Evolutionary conservation across 192 early-diverging fungal genomes (phyloP).

Genomic region (Spizellomyces punctatus): DNA sequence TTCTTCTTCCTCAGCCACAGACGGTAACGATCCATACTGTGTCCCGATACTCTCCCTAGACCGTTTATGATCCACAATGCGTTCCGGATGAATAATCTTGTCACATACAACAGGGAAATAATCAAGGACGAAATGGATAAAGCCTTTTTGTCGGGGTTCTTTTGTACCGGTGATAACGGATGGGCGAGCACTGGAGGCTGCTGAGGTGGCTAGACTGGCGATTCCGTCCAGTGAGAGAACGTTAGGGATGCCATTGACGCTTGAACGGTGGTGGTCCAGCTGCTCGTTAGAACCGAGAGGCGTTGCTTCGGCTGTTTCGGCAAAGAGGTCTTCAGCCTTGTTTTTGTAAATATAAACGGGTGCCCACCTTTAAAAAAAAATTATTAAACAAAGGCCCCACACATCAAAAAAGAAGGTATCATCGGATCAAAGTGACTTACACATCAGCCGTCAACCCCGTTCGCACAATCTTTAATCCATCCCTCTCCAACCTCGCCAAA

Average conservation of each 20-base stretch:
- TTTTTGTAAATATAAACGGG: constrained; percentile 44
- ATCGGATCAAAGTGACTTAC: constrained; percentile 23
- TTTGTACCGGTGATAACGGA: neutral
- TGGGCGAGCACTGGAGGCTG: too few relatives aligned
- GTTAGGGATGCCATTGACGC: too few relatives aligned
- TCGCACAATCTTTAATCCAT: constrained; percentile 42
- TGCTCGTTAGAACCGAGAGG: neutral
- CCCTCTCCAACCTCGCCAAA: constrained; percentile 15
- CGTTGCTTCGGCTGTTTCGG: neutral
- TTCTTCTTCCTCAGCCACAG: neutral
- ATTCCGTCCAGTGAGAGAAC: too few relatives aligned
- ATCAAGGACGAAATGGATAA: constrained; percentile 41
- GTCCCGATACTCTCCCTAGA: neutral
- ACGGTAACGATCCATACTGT: too few relatives aligned
- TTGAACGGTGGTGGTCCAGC: too few relatives aligned
- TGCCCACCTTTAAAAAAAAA: constrained; percentile 28
- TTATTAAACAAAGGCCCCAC: constrained; percentile 9
- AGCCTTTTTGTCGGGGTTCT: constrained; percentile 36
- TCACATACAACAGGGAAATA: constrained; percentile 26
- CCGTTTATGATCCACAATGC: neutral
- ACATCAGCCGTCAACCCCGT: constrained; percentile 33
- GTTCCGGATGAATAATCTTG: constrained; percentile 26
- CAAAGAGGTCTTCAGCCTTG: neutral
- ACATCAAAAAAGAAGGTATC: neutral
- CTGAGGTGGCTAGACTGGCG: too few relatives aligned